Percentiles rank a stretch among this genome's conserved stretches.
These are phyloP conservation scores for Coemansia sp. DNA, from an alignment of 192 early-diverging fungal species.

Conservation along the genomic window DNA sequence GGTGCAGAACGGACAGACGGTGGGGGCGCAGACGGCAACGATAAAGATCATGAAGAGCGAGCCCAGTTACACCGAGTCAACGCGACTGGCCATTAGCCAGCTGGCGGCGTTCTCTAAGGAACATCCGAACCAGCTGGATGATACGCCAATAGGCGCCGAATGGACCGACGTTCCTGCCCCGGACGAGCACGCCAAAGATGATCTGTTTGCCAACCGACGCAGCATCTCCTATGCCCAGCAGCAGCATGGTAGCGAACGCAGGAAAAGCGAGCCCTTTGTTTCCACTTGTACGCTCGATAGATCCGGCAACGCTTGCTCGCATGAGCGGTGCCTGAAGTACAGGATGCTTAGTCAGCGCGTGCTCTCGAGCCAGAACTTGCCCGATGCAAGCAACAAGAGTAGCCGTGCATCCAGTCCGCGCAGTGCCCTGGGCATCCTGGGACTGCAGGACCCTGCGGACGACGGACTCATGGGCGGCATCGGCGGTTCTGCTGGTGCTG, in stretches of 20 bases:
- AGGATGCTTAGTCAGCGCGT: conserved; percentile 26
- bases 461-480: background rate
- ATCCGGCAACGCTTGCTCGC: background rate
- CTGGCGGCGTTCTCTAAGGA: conserved; percentile 22
- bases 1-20: conserved; percentile 1
- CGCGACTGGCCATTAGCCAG: conserved; percentile 29
- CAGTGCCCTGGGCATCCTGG: conserved; percentile 2
- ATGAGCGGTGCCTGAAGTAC: conserved; percentile 23
- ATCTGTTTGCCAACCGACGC: conserved; percentile 9
- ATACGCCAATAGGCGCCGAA: background rate
- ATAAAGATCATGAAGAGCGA: conserved; percentile 18
- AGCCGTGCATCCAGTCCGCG: background rate
- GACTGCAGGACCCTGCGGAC: background rate
- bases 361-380: conserved; percentile 15
- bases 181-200: background rate
- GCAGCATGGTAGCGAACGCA: conserved; percentile 9
- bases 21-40: background rate
- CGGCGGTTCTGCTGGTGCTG: background rate
- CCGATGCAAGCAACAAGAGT: background rate
- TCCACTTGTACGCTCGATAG: background rate
- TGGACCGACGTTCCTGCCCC: background rate
- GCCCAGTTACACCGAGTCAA: conserved; percentile 44
- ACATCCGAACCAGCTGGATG: background rate
- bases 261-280: conserved; percentile 36
- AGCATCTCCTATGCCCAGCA: conserved; percentile 12